These are phyloP conservation scores for Volutella citrinella DNA, from an alignment of 2,329 filamentous ascomycete species.

Conservation along the genomic window DNA sequence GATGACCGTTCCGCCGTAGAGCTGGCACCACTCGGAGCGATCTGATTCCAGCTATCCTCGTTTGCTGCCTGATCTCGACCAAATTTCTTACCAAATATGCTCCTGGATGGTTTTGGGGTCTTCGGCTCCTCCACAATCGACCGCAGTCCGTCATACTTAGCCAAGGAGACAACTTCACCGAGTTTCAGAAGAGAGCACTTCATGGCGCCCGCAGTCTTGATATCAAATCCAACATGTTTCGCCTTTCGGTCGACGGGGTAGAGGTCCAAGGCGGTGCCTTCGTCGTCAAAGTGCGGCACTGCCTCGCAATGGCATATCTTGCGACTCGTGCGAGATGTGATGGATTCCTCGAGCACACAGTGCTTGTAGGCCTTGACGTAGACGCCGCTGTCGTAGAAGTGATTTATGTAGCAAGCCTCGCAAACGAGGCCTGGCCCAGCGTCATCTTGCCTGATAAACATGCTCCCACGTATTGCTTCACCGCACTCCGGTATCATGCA, in stretches of 20 bases:
- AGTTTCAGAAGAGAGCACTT: slow-evolving; percentile 15
- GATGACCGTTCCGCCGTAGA: slow-evolving; percentile 10
- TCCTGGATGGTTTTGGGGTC: background rate
- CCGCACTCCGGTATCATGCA: slow-evolving; percentile 16
- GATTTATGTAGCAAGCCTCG: slow-evolving; percentile 15
- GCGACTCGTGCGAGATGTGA: slow-evolving; percentile 15
- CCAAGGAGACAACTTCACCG: slow-evolving; percentile 10
- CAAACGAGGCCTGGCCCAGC: slow-evolving; percentile 12
- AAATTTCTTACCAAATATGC: no score
- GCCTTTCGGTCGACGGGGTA: slow-evolving; percentile 11
- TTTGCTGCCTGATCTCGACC: no score
- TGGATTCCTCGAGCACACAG: slow-evolving; percentile 11
- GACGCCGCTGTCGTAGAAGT: slow-evolving; percentile 9
- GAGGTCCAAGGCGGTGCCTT: background rate
- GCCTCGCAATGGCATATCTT: slow-evolving; percentile 14
- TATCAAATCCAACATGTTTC: background rate
- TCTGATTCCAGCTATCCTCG: no score
- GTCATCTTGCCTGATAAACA: slow-evolving; percentile 12
- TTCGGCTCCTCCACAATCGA: slow-evolving; percentile 13
- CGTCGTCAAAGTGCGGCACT: background rate
- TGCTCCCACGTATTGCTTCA: slow-evolving; percentile 15
- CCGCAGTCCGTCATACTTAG: slow-evolving; percentile 16
- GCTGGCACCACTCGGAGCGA: no score
- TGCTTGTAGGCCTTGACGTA: slow-evolving; percentile 19
- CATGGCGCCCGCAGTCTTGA: background rate